Conservation (phyloP, 768 basidiomycete genomes). For the Paxillus ammoniavirescens region DNA sequence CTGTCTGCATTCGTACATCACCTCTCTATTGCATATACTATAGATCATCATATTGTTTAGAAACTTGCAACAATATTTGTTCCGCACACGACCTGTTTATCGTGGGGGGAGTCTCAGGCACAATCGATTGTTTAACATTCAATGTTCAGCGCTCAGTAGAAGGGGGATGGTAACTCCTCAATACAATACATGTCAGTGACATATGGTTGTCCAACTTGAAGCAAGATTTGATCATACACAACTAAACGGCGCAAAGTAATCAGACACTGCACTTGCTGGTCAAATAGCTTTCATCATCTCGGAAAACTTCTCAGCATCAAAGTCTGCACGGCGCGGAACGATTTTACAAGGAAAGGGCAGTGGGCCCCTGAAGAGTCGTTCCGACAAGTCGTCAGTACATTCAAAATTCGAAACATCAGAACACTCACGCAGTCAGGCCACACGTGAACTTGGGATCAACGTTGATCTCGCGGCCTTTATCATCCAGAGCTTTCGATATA, state of each 20-base stretch:
- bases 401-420: neutral
- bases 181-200: too few species aligned
- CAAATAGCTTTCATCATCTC: neutral
- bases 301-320: neutral
- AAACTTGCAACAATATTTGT: too few species aligned
- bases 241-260: too few species aligned
- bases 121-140: too few species aligned
- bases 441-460: neutral
- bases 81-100: too few species aligned
- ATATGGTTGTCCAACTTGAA: too few species aligned
- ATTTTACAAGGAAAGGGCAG: conserved; percentile 1
- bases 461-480: conserved; percentile 1
- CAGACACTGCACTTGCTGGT: too few species aligned
- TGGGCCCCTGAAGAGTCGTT: neutral
- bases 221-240: too few species aligned
- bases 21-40: neutral
- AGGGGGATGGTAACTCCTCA: too few species aligned
- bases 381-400: neutral
- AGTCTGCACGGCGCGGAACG: neutral
- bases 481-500: neutral
- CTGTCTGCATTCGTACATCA: neutral
- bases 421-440: conserved; percentile 2
- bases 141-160: too few species aligned
- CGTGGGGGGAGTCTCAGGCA: too few species aligned
- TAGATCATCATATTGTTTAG: neutral